Base-by-base conservation (phyloP, 352 stramenopile species). In the Thraustotheca clavata region DNA sequence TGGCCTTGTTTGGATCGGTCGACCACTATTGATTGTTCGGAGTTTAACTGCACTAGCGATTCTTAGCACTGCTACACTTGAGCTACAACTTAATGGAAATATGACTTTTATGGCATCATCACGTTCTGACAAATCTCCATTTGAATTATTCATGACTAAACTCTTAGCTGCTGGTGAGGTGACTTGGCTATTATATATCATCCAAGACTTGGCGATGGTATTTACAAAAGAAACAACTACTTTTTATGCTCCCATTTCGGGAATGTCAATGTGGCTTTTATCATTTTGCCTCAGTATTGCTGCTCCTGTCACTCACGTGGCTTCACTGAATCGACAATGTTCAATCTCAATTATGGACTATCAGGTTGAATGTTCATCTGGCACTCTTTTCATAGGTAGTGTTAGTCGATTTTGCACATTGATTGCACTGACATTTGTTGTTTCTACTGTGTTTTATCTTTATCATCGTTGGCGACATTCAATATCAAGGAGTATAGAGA, bases 1-100 rank as follows among this genome's bases (percentile, higher is more conserved):
- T 8, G 49, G 49, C 29, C 5, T 39, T 20, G 49, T 59, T 7
- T 59, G 49, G 49, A 59, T 59, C 49, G 49, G 49, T 6, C 49
- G 49, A 41, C 49, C 49, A 24, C 49, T 59, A 16, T 18, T 59
- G 8, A 6, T 59, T 6, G 7, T 39, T 6, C 49, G 49, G 6
- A 39, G 49, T 18, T 43, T 41, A 7, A 39, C 5, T 7, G 49
- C 49, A 7, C 22, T 59, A n/a, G 36, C 29, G 29, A 59, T 59
- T 6, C 22, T 59, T 12, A 41, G 22, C 49, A 59, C 49, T 16
- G 29, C 22, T 6, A 59, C 22, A n/a, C 22, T 59, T 29, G 20
- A 41, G 22, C 49, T 59, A 8, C 22, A 59, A 41, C 20, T 41
- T 16, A 11, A 39, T n/a, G 49, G 49, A 16, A 38, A 6, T 33